phyloP scores from a whole-genome alignment of 2,329 filamentous ascomycete genomes.

The Aspergillus jensenii region DNA sequence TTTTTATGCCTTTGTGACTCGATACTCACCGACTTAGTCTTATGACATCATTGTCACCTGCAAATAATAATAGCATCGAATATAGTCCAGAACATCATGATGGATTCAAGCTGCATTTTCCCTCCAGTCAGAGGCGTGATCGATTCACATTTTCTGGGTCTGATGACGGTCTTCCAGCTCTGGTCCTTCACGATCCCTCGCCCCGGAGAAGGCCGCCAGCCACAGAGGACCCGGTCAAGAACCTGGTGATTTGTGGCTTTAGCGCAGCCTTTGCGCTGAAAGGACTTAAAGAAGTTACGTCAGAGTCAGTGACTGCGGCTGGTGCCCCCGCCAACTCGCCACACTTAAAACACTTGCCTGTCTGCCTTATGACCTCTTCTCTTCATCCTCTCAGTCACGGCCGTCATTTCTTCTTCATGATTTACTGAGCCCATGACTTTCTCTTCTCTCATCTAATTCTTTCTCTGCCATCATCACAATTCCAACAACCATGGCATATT shows the following conservation, averaged over 20 bases:
- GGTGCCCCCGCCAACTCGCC: conserved; percentile 11
- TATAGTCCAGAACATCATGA: background rate
- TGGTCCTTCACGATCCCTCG: background rate
- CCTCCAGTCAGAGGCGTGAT: background rate
- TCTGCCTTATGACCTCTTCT: conserved; percentile 3
- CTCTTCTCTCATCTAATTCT: background rate
- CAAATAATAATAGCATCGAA: background rate
- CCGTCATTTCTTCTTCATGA: background rate
- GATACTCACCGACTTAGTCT: background rate
- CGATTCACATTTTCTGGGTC: background rate
- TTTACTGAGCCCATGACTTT: background rate
- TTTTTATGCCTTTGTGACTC: background rate
- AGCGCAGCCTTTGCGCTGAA: background rate
- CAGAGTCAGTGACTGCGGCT: conserved; percentile 9
- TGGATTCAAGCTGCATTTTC: conserved; percentile 5
- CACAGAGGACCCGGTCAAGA: background rate
- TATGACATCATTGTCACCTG: background rate
- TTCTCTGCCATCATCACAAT: background rate
- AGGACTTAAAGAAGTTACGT: conserved; percentile 7
- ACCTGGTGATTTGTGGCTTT: conserved; percentile 1
- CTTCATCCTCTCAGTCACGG: conserved; percentile 8
- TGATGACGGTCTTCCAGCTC: background rate
- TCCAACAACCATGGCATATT: conserved; percentile 34
- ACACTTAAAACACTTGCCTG: conserved; percentile 16
- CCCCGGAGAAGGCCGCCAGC: background rate